Evolutionary conservation across 306 rosid species (phyloP).

Genomic region (Mimosa pudica): DNA sequence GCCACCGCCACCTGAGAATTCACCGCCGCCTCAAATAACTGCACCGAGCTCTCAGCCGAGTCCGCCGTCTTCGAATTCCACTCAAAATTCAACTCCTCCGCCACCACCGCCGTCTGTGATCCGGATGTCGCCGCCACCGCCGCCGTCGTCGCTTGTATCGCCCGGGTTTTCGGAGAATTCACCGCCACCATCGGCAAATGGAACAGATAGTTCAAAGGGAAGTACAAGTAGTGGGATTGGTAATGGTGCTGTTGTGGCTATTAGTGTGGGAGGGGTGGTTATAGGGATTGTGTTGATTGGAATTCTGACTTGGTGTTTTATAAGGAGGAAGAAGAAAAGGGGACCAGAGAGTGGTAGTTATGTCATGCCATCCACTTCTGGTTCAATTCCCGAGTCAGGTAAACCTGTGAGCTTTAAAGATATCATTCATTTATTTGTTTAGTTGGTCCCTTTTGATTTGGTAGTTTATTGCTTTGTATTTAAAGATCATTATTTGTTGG

Average conservation of each 20-base stretch:
- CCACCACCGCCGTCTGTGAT: conserved; percentile 45
- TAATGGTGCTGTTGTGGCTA: conserved; percentile 55
- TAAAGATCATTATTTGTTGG: no score
- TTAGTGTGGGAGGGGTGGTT: conserved; percentile 52
- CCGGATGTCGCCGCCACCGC: conserved; percentile 50
- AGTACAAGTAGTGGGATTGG: conserved; percentile 46
- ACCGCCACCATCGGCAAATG: conserved; percentile 33
- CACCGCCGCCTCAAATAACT: conserved; percentile 30
- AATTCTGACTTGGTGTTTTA: conserved; percentile 60
- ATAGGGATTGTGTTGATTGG: conserved; percentile 62
- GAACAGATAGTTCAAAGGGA: conserved; percentile 41
- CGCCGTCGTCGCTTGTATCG: conserved; percentile 41
- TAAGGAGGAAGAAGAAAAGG: conserved; percentile 55
- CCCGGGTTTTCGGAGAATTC: conserved; percentile 21
- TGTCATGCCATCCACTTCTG: conserved; percentile 60
- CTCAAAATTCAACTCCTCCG: conserved; percentile 40
- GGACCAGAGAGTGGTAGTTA: conserved; percentile 54
- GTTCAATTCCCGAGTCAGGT: conserved; percentile 73
- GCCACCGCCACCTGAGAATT: conserved; percentile 6
- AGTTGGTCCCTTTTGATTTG: no score
- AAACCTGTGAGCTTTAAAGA: background rate
- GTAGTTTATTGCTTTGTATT: no score
- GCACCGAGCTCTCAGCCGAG: conserved; percentile 47
- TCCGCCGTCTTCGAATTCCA: conserved; percentile 46
- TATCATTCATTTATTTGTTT: no score